A percentile compares a stretch with the other conserved stretches of the same genome.
phyloP scores from a whole-genome alignment of 305 asterid genomes.

The Rubia balearica region DNA sequence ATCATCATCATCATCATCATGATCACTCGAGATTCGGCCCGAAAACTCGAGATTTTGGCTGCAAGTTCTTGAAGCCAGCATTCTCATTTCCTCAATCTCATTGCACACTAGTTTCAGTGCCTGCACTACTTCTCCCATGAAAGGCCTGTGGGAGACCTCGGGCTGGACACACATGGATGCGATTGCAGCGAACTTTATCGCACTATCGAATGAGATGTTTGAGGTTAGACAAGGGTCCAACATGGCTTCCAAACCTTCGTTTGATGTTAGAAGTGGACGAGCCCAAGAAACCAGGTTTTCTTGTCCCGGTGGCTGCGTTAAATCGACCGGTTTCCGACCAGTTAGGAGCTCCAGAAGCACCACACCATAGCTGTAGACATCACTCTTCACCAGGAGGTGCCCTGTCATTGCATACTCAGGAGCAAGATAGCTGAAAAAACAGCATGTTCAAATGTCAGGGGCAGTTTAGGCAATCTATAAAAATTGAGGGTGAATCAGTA shows the following conservation, averaged over 20 bases:
- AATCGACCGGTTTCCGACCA: conserved; percentile 77
- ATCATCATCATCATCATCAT: conserved; percentile 29
- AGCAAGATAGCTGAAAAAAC: conserved; percentile 60
- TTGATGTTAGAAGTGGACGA: conserved; percentile 59
- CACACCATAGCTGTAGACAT: conserved; percentile 90
- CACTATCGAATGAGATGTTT: conserved; percentile 36
- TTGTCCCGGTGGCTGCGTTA: conserved; percentile 82
- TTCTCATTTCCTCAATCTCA: conserved; percentile 64
- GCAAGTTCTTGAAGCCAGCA: conserved; percentile 44
- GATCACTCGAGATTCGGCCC: conserved; percentile 33
- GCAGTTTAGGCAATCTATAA: background rate
- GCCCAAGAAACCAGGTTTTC: conserved; percentile 89
- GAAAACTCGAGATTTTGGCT: conserved; percentile 51
- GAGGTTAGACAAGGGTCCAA: conserved; percentile 46
- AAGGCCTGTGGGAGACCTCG: conserved; percentile 91
- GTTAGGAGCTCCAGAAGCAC: conserved; percentile 91
- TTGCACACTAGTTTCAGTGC: conserved; percentile 85
- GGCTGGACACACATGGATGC: conserved; percentile 98
- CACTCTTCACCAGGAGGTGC: conserved; percentile 91
- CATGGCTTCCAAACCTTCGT: conserved; percentile 53
- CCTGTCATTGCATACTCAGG: conserved; percentile 99
- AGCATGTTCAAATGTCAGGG: background rate
- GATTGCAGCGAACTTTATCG: conserved; percentile 69
- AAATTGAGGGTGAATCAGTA: background rate
- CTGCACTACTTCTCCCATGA: conserved; percentile 97